Evolutionary conservation across 176 grass and related monocot genomes (phyloP).

Genomic region (Carex myosuroides): DNA sequence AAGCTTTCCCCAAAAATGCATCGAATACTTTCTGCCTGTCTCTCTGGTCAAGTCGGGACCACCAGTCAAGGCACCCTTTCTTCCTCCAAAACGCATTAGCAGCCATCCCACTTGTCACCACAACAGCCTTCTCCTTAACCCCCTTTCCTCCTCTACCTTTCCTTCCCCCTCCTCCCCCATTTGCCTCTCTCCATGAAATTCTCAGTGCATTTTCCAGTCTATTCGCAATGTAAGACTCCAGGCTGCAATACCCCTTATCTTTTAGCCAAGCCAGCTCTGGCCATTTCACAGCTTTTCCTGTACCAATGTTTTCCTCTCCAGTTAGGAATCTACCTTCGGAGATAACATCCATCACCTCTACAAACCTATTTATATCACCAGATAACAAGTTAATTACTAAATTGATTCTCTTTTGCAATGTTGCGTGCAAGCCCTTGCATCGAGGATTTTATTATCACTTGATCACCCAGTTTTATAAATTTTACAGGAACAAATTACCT

Average conservation of each 20-base stretch:
- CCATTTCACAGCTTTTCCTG: constrained; percentile 37
- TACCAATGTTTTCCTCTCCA: constrained; percentile 30
- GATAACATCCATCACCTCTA: constrained; percentile 73
- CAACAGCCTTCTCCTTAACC: constrained; percentile 55
- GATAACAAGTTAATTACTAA: neutral
- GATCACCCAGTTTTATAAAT: neutral
- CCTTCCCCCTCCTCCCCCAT: constrained; percentile 32
- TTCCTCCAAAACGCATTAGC: constrained; percentile 87
- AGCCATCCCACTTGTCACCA: constrained; percentile 30
- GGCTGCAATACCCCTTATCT: constrained; percentile 71
- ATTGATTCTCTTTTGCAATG: neutral
- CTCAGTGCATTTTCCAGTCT: constrained; percentile 76
- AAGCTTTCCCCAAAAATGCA: constrained; percentile 63
- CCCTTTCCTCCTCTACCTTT: constrained; percentile 57
- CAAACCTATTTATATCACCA: constrained; percentile 15
- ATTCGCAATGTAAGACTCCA: constrained; percentile 72
- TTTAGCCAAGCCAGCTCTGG: constrained; percentile 78
- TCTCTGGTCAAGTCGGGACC: constrained; percentile 58
- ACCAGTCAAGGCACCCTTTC: constrained; percentile 92
- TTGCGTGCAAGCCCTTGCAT: neutral
- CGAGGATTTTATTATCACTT: neutral
- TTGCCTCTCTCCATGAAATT: constrained; percentile 50
- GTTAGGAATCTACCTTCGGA: constrained; percentile 68
- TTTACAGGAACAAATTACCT: neutral
- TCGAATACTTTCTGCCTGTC: constrained; percentile 47